These are phyloP conservation scores for Rutstroemia sp. DNA, from an alignment of 2,329 filamentous ascomycete genomes.

Conservation along the genomic window DNA sequence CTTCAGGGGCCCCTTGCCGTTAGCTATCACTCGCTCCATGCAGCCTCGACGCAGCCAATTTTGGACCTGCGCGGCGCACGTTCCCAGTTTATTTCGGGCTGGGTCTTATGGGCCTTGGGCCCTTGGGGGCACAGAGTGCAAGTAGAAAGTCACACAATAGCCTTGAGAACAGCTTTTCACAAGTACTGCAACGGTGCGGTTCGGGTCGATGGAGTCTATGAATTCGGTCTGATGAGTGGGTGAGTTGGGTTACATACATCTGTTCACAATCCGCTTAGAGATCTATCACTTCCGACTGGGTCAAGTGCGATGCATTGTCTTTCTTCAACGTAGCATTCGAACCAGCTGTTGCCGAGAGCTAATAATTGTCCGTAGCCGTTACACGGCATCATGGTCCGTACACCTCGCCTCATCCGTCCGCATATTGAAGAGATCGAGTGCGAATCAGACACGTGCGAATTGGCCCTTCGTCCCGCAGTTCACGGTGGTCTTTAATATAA, in stretches of 20 bases:
- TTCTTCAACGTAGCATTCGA: slow-evolving; percentile 2
- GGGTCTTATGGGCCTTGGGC: background rate
- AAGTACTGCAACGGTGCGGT: background rate
- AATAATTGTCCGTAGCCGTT: slow-evolving; percentile 3
- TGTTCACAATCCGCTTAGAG: background rate
- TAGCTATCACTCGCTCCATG: slow-evolving; percentile 4
- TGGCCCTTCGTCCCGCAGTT: background rate
- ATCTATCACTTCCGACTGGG: slow-evolving; percentile 2
- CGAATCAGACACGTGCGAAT: slow-evolving; percentile 6
- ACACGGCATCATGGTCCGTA: background rate
- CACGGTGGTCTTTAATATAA: background rate
- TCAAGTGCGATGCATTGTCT: background rate
- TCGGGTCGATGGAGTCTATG: background rate
- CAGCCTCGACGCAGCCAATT: slow-evolving; percentile 8
- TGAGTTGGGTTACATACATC: background rate
- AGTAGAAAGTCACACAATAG: background rate
- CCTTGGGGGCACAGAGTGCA: background rate
- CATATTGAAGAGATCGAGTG: background rate
- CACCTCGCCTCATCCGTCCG: background rate
- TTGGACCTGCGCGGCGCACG: slow-evolving; percentile 7
- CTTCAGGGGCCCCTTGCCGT: background rate
- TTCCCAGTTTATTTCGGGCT: slow-evolving; percentile 1
- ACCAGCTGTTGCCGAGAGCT: background rate
- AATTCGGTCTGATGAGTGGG: background rate
- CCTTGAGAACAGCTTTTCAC: background rate